phyloP scores from a whole-genome alignment of 148 eudicot genomes.

The Salicornia ramosissima region DNA sequence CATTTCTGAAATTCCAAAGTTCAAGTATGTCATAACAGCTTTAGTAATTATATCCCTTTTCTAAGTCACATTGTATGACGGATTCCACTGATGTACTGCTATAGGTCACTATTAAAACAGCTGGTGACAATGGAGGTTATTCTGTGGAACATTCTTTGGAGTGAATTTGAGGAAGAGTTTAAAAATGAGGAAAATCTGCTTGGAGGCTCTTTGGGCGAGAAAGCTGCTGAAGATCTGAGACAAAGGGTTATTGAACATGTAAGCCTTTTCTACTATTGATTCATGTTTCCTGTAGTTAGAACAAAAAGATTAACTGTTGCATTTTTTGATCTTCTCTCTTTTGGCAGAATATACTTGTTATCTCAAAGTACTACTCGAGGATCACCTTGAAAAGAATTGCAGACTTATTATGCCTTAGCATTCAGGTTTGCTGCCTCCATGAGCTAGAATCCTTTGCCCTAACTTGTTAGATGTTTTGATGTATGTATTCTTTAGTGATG shows the following conservation, averaged over 20 bases:
- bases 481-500: too few species aligned
- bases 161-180: slow-evolving; percentile 70
- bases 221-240: slow-evolving; percentile 86
- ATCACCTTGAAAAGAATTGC: slow-evolving; percentile 83
- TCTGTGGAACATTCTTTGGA: slow-evolving; percentile 89
- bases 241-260: slow-evolving; percentile 96
- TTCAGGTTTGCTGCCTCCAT: slow-evolving; percentile 46
- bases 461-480: not conserved
- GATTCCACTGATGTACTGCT: slow-evolving; percentile 12
- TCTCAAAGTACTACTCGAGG: slow-evolving; percentile 81
- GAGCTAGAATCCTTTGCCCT: not conserved
- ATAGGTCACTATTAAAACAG: slow-evolving; percentile 74
- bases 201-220: slow-evolving; percentile 86
- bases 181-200: slow-evolving; percentile 74
- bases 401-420: slow-evolving; percentile 62
- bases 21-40: slow-evolving; percentile 42
- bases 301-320: not conserved
- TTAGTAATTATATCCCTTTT: not conserved
- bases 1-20: slow-evolving; percentile 76
- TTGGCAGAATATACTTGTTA: slow-evolving; percentile 81
- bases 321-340: slow-evolving; percentile 8
- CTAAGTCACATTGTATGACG: not conserved
- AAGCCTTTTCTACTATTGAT: slow-evolving; percentile 22
- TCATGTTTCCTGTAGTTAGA: not conserved
- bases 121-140: slow-evolving; percentile 90